Conservation (phyloP, 1,139 yeast genomes). For the Entelexis paramagnoliae region DNA sequence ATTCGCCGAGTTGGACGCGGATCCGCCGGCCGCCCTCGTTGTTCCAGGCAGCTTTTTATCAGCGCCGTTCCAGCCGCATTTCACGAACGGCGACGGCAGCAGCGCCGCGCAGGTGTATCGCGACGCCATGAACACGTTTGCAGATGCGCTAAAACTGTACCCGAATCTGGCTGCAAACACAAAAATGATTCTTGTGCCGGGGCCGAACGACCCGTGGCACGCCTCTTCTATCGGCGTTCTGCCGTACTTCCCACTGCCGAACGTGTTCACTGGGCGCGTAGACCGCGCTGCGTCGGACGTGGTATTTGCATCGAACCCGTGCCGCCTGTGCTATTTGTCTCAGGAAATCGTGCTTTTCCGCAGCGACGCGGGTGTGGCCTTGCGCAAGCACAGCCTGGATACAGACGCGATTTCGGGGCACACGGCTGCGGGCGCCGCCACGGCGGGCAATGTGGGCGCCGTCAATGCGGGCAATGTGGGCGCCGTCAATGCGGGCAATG, state of each 20-base stretch:
- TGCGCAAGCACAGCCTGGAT: slow-evolving; percentile 51
- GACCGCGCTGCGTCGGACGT: slow-evolving; percentile 54
- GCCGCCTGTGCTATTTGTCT: slow-evolving; percentile 62
- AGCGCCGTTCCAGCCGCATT: slow-evolving; percentile 45
- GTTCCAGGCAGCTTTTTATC: slow-evolving; percentile 65
- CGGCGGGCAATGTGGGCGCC: too few species aligned
- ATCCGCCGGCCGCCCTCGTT: slow-evolving; percentile 50
- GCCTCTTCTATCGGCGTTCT: slow-evolving; percentile 54
- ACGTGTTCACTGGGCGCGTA: slow-evolving; percentile 56
- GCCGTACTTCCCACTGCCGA: slow-evolving; percentile 67
- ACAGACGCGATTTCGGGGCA: slow-evolving; percentile 3
- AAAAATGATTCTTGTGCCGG: slow-evolving; percentile 61
- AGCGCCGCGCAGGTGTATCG: slow-evolving; percentile 44
- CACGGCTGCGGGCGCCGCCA: slow-evolving; percentile 3
- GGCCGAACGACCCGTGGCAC: slow-evolving; percentile 90
- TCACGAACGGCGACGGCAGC: slow-evolving; percentile 28
- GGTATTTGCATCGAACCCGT: slow-evolving; percentile 69
- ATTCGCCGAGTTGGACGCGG: slow-evolving; percentile 40
- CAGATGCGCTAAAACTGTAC: slow-evolving; percentile 43
- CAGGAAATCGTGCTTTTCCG: slow-evolving; percentile 71
- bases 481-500: too few species aligned
- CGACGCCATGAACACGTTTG: slow-evolving; percentile 61
- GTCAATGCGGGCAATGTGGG: too few species aligned
- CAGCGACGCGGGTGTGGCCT: slow-evolving; percentile 56
- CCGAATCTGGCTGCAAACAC: slow-evolving; percentile 34